Conservation (phyloP, 73 alveolate species). For the Paramecium bursaria region DNA sequence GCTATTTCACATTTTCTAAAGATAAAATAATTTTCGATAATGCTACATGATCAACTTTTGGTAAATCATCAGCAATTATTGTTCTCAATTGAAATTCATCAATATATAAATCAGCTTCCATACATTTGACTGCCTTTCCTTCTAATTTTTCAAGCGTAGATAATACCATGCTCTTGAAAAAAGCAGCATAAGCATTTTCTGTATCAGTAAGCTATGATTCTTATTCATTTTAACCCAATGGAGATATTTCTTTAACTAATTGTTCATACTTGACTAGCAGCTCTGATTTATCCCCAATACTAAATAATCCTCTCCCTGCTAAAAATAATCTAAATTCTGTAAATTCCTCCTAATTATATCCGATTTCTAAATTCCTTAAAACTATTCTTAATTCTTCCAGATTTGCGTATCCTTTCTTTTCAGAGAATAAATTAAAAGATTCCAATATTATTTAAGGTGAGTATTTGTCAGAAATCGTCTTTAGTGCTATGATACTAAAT, state of each 20-base stretch:
- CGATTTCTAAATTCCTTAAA: slow-evolving; percentile 17
- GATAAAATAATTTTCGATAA: slow-evolving; percentile 13
- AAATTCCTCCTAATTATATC: slow-evolving; percentile 11
- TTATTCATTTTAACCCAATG: neutral
- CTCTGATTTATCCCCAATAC: neutral
- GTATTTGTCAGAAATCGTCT: slow-evolving; percentile 30
- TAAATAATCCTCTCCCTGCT: slow-evolving; percentile 19
- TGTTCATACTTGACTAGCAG: neutral
- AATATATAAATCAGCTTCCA: slow-evolving; percentile 31
- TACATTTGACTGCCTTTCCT: slow-evolving; percentile 1
- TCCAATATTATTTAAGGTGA: neutral
- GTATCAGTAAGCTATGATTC: neutral
- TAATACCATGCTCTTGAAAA: slow-evolving; percentile 17
- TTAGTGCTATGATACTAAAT: too few species aligned
- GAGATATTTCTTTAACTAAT: neutral
- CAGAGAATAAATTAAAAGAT: slow-evolving; percentile 9
- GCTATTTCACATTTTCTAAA: neutral
- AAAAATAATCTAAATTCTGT: slow-evolving; percentile 16
- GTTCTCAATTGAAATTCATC: slow-evolving; percentile 41
- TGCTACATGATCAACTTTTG: neutral
- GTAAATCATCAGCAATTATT: slow-evolving; percentile 1
- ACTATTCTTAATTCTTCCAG: slow-evolving; percentile 38
- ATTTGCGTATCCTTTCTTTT: neutral
- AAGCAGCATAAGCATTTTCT: slow-evolving; percentile 24
- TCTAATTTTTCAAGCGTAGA: neutral